A percentile compares a stretch with the other conserved stretches of the same genome.
These are phyloP conservation scores for Rhizoctonia solani DNA, from an alignment of 1,284 basidiomycete species.

Conservation along the genomic window DNA sequence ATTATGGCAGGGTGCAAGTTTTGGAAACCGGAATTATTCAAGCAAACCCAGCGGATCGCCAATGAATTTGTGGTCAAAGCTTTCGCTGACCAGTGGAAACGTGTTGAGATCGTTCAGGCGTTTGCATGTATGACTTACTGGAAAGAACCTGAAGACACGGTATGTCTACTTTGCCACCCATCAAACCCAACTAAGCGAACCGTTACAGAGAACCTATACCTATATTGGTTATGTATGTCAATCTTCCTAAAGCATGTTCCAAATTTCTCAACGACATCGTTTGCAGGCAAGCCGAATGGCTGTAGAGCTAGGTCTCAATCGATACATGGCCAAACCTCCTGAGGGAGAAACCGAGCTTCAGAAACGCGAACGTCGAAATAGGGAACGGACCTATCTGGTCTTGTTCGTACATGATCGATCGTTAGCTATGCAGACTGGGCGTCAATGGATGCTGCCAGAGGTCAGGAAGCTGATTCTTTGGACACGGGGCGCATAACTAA, in stretches of 20 bases:
- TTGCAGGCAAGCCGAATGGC: slow-evolving; percentile 80
- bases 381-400: slow-evolving; percentile 80
- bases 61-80: slow-evolving; percentile 70
- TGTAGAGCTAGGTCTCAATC: slow-evolving; percentile 75
- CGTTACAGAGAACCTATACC: slow-evolving; percentile 70
- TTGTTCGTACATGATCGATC: slow-evolving; percentile 81
- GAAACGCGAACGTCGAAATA: slow-evolving; percentile 71
- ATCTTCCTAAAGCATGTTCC: neutral
- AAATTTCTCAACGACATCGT: slow-evolving; percentile 15
- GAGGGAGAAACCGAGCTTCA: slow-evolving; percentile 64
- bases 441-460: slow-evolving; percentile 82
- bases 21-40: slow-evolving; percentile 71
- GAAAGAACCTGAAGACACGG: slow-evolving; percentile 80
- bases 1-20: slow-evolving; percentile 85
- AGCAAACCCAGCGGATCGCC: slow-evolving; percentile 66
- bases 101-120: slow-evolving; percentile 81
- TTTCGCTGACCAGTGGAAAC: slow-evolving; percentile 74
- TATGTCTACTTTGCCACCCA: slow-evolving; percentile 46
- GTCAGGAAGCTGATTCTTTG: slow-evolving; percentile 41
- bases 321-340: slow-evolving; percentile 59
- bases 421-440: slow-evolving; percentile 78
- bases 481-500: neutral
- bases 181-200: neutral
- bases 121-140: slow-evolving; percentile 84
- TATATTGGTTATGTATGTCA: slow-evolving; percentile 76